These are phyloP conservation scores for Saturnispora ahearnii DNA, from an alignment of 805 yeast genomes.

Conservation along the genomic window DNA sequence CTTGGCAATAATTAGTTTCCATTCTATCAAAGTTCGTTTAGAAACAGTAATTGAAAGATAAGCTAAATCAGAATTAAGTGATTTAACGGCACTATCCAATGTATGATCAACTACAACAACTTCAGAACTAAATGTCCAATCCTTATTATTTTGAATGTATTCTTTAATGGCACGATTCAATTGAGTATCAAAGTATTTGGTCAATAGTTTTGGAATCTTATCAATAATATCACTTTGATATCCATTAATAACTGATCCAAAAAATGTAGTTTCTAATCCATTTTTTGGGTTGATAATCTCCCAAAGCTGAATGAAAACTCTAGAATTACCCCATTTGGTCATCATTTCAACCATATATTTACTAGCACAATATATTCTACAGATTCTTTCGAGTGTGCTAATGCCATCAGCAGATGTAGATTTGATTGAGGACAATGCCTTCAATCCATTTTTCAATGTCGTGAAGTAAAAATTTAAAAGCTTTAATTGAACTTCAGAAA, in stretches of 20 bases:
- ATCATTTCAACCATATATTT: constrained; percentile 31
- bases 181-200: constrained; percentile 28
- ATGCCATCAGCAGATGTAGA: constrained; percentile 15
- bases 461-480: constrained; percentile 45
- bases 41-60: constrained; percentile 27
- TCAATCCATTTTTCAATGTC: constrained; percentile 33
- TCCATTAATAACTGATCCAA: constrained; percentile 34
- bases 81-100: constrained; percentile 20
- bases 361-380: constrained; percentile 32
- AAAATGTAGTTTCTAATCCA: constrained; percentile 28
- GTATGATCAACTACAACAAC: constrained; percentile 11
- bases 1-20: constrained; percentile 21
- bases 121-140: constrained; percentile 18
- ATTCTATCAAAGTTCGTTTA: constrained; percentile 21
- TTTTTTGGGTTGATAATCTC: constrained; percentile 20
- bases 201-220: constrained; percentile 24
- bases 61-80: constrained; percentile 22
- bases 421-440: constrained; percentile 33
- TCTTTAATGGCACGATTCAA: constrained; percentile 29
- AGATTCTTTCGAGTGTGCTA: constrained; percentile 30
- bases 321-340: constrained; percentile 35
- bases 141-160: constrained; percentile 25
- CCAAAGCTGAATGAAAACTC: constrained; percentile 36
- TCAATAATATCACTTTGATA: constrained; percentile 27
- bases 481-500: constrained; percentile 49